Evolutionary conservation across 2,329 filamentous ascomycete genomes (phyloP).

Genomic region (Penicillium hordei): DNA sequence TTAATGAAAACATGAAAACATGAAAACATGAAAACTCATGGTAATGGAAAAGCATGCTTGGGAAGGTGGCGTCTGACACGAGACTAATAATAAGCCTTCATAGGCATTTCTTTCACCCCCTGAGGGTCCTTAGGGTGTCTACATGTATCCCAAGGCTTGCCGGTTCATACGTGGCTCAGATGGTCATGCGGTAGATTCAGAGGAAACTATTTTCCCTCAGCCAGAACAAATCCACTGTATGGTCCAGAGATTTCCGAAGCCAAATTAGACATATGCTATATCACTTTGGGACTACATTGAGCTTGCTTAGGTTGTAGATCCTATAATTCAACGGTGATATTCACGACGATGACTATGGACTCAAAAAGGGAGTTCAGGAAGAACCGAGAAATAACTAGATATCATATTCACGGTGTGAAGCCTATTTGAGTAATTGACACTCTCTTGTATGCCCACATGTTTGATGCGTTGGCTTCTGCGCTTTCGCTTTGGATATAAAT

Average conservation of each 20-base stretch:
- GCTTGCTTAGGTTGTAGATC: conserved; percentile 1
- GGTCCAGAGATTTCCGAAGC: neutral
- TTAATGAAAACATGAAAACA: neutral
- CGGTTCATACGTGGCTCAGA: neutral
- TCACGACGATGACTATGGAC: conserved; percentile 52
- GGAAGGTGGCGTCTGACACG: neutral
- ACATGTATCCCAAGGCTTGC: neutral
- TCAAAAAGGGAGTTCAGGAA: neutral
- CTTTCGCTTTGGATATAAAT: conserved; percentile 4
- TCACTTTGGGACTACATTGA: neutral
- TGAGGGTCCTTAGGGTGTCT: neutral
- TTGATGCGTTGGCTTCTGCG: neutral
- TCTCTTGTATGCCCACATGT: neutral
- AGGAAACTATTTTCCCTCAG: neutral
- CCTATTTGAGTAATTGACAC: neutral
- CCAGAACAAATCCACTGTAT: neutral
- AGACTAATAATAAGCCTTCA: neutral
- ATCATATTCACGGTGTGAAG: neutral
- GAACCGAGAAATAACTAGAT: neutral
- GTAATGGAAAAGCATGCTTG: neutral
- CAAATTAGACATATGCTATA: neutral
- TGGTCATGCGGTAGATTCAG: neutral
- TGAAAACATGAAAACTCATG: too few relatives aligned
- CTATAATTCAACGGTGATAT: conserved; percentile 44
- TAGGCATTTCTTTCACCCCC: neutral